Evolutionary conservation across 2,329 filamentous ascomycete genomes (phyloP).

Genomic region (Colletotrichum shisoi): DNA sequence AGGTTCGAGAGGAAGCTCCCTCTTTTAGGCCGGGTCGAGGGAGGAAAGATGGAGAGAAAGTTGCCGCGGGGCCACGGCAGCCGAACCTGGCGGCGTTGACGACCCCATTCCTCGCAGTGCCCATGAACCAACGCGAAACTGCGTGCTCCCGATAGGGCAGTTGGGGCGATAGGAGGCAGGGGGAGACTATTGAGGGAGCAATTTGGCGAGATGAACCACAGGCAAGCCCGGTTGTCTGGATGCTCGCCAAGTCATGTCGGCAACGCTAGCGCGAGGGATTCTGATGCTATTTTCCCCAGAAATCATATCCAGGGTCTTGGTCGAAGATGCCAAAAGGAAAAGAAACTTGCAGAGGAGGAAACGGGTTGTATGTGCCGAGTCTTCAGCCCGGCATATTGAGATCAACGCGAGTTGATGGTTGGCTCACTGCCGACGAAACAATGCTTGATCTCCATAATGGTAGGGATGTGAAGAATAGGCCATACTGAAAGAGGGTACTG

Average conservation of each 20-base stretch:
- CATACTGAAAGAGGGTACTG: conserved; percentile 1
- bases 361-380: conserved; percentile 3
- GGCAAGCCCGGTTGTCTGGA: conserved; percentile 23
- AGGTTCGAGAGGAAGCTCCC: conserved; percentile 12
- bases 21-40: conserved; percentile 25
- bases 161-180: conserved; percentile 32
- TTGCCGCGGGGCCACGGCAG: conserved; percentile 26
- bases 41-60: conserved; percentile 20
- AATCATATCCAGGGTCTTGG: conserved; percentile 1
- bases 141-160: conserved; percentile 26
- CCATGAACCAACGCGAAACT: conserved; percentile 15
- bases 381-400: conserved; percentile 6
- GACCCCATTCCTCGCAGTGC: conserved; percentile 9
- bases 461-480: not conserved
- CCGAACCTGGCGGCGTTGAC: conserved; percentile 16
- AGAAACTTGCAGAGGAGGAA: not conserved
- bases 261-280: not conserved
- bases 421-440: conserved; percentile 6
- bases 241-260: conserved; percentile 12
- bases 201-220: conserved; percentile 38
- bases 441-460: conserved; percentile 12
- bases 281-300: conserved; percentile 4
- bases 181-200: conserved; percentile 26
- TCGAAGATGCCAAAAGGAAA: not conserved
- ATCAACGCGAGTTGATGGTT: conserved; percentile 5